Percentiles rank a stretch among this genome's conserved stretches.
phyloP scores from a whole-genome alignment of 768 basidiomycete species.

The Lactifluus subvellereus region DNA sequence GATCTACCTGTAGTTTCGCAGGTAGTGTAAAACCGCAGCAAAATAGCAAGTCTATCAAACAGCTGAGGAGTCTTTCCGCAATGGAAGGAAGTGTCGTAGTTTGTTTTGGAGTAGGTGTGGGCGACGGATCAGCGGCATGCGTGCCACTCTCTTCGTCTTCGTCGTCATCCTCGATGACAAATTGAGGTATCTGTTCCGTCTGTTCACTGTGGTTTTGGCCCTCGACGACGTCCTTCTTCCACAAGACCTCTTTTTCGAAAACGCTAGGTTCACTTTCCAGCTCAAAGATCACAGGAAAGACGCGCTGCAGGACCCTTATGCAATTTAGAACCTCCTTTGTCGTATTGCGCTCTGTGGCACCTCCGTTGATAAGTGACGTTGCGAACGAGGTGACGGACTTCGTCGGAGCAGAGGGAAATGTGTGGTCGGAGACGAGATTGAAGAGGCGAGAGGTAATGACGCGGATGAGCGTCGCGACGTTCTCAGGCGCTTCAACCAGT shows the following conservation, averaged over 20 bases:
- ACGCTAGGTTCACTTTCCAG: constrained; percentile 62
- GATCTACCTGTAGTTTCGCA: constrained; percentile 64
- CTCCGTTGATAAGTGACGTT: constrained; percentile 60
- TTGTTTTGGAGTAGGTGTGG: constrained; percentile 27
- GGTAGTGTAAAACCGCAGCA: constrained; percentile 93
- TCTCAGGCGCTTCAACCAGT: constrained; percentile 76
- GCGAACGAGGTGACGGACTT: constrained; percentile 61
- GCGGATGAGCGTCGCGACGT: constrained; percentile 75
- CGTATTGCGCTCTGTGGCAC: constrained; percentile 53
- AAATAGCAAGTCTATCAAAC: constrained; percentile 81
- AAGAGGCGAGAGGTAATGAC: constrained; percentile 64
- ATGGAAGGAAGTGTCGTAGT: constrained; percentile 63
- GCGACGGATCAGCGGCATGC: constrained; percentile 21
- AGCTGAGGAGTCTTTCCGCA: constrained; percentile 72
- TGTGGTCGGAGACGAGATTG: constrained; percentile 72
- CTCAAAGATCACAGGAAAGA: constrained; percentile 87
- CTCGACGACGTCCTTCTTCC: constrained; percentile 51
- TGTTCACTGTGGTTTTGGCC: constrained; percentile 27
- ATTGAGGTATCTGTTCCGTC: constrained; percentile 45
- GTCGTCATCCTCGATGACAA: constrained; percentile 87
- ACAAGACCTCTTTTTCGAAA: constrained; percentile 78
- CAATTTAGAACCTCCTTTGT: constrained; percentile 90
- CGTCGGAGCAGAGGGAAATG: constrained; percentile 58
- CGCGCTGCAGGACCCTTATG: constrained; percentile 80
- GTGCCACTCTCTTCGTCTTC: constrained; percentile 36